Conservation (phyloP, 352 stramenopile genomes). For the Globisporangium canariense region DNA sequence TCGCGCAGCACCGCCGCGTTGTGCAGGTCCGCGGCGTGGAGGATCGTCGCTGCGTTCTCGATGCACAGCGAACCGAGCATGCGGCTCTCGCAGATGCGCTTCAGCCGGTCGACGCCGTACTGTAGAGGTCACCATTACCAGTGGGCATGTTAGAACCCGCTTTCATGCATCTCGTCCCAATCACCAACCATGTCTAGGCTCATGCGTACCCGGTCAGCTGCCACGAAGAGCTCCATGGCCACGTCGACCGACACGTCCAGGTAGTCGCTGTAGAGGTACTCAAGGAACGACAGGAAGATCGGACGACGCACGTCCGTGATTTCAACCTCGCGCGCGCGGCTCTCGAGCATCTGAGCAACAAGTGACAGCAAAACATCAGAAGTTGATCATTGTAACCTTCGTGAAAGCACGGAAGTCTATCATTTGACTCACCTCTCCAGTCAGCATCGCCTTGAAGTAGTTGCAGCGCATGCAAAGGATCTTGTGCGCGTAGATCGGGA, state of each 20-base stretch:
- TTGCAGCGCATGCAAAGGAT: conserved; percentile 93
- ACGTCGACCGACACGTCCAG: conserved; percentile 90
- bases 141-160: not conserved
- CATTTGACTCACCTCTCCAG: conserved; percentile 46
- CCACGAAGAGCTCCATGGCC: conserved; percentile 94
- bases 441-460: conserved; percentile 92
- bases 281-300: conserved; percentile 93
- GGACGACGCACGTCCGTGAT: conserved; percentile 90
- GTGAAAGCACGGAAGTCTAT: not conserved
- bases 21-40: conserved; percentile 95
- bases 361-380: not conserved
- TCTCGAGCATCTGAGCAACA: conserved; percentile 85
- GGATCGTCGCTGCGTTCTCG: conserved; percentile 95
- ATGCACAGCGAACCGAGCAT: conserved; percentile 95
- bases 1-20: conserved; percentile 91
- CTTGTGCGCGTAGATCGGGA: conserved; percentile 87
- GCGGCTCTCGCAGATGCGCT: conserved; percentile 94
- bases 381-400: not conserved
- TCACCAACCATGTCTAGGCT: too few species aligned
- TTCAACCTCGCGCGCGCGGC: conserved; percentile 82
- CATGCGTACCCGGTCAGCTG: conserved; percentile 72
- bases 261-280: conserved; percentile 96
- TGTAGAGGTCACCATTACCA: conserved; percentile 13
- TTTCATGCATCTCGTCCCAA: too few species aligned
- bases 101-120: conserved; percentile 86